A percentile compares a stretch with the other conserved stretches of the same genome.
Conservation (phyloP, 371 early-diverging fungal species). For the Syncephalastrum monosporum region DNA sequence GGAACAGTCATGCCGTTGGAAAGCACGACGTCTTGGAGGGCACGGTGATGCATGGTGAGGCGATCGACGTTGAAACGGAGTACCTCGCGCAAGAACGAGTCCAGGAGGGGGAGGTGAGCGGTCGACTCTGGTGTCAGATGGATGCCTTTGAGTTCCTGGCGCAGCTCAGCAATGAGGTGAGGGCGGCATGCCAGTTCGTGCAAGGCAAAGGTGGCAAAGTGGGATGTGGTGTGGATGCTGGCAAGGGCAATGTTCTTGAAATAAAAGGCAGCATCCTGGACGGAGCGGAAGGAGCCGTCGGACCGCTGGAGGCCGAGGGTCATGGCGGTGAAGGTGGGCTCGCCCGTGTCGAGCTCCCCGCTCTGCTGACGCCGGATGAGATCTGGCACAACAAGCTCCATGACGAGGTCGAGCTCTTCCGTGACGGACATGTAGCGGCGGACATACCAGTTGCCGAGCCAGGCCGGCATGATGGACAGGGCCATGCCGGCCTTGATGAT, state of each 20-base stretch:
- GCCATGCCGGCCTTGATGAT: slow-evolving; percentile 30
- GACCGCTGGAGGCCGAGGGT: slow-evolving; percentile 21
- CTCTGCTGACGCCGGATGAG: slow-evolving; percentile 12
- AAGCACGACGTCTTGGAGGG: slow-evolving; percentile 28
- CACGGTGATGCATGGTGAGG: slow-evolving; percentile 33
- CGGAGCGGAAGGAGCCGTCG: slow-evolving; percentile 23
- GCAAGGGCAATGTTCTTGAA: slow-evolving; percentile 39
- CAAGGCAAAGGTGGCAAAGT: slow-evolving; percentile 29
- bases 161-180: slow-evolving; percentile 20
- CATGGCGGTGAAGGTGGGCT: slow-evolving; percentile 30
- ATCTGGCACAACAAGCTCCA: slow-evolving; percentile 28
- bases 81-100: slow-evolving; percentile 52
- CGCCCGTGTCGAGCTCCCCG: slow-evolving; percentile 14
- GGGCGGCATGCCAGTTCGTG: slow-evolving; percentile 39
- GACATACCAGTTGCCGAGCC: slow-evolving; percentile 23
- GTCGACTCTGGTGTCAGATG: slow-evolving; percentile 28
- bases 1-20: slow-evolving; percentile 45
- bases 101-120: slow-evolving; percentile 36
- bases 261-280: slow-evolving; percentile 31
- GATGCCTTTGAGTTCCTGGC: slow-evolving; percentile 17
- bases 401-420: slow-evolving; percentile 30
- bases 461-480: slow-evolving; percentile 19
- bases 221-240: slow-evolving; percentile 42
- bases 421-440: slow-evolving; percentile 31
- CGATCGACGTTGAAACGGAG: slow-evolving; percentile 34